Evolutionary conservation across 164 flowering plant species (phyloP).

Genomic region (Dillenia turbinata): DNA sequence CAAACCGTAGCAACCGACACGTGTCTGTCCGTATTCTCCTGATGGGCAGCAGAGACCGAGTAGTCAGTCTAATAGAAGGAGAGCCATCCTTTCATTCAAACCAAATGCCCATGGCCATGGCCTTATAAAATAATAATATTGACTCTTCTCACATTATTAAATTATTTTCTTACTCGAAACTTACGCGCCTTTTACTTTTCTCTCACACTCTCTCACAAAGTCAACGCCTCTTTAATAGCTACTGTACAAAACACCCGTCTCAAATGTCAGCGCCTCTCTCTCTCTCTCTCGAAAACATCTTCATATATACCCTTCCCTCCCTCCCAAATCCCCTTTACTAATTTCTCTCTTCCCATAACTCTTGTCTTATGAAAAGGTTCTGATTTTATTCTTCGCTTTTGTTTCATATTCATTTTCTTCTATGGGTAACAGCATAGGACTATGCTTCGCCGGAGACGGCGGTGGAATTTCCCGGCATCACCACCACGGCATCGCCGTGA

Average conservation of each 20-base stretch:
- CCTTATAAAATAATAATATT: no score
- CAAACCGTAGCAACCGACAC: no score
- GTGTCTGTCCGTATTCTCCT: no score
- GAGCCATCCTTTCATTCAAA: no score
- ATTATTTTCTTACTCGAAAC: no score
- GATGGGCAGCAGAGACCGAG: no score
- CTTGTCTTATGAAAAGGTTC: background rate
- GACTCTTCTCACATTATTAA: no score
- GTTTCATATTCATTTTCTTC: background rate
- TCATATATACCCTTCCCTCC: constrained; percentile 1
- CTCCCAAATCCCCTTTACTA: constrained; percentile 1
- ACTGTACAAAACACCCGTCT: background rate
- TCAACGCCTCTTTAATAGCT: constrained; percentile 12
- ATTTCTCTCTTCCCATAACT: background rate
- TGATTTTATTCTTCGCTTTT: background rate
- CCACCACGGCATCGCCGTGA: constrained; percentile 23
- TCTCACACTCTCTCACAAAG: background rate
- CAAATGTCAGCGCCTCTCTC: constrained; percentile 28
- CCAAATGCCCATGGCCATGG: no score
- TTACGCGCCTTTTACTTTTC: no score
- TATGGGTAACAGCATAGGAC: constrained; percentile 53
- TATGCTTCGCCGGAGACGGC: constrained; percentile 33
- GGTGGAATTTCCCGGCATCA: constrained; percentile 38
- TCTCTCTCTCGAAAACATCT: background rate
- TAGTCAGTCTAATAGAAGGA: no score